phyloP scores from a whole-genome alignment of 768 basidiomycete genomes.

The Russula vinacea region DNA sequence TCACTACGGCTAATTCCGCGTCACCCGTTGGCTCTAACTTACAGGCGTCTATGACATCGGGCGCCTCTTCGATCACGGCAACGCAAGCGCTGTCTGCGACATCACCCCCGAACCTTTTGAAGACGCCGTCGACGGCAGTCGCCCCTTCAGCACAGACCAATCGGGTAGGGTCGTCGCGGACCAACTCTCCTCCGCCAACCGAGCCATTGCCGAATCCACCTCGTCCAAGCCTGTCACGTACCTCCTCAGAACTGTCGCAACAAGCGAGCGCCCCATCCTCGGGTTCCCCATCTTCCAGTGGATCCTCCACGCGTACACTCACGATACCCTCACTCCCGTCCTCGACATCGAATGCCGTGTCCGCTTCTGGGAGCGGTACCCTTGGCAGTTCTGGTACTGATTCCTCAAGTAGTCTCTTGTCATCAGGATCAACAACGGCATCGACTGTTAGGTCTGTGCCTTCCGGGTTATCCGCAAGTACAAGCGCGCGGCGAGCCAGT shows the following conservation, averaged over 20 bases:
- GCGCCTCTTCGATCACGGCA: conserved; percentile 18
- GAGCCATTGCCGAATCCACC: conserved; percentile 18
- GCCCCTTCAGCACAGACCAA: conserved; percentile 7
- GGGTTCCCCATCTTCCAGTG: conserved; percentile 25
- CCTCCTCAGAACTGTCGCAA: conserved; percentile 16
- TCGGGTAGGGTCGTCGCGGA: conserved; percentile 4
- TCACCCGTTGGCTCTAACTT: conserved; percentile 14
- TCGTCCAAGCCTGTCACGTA: conserved; percentile 15
- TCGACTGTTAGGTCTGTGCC: conserved; percentile 7
- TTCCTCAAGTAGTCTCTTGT: conserved; percentile 1
- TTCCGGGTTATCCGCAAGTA: neutral
- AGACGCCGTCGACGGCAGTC: conserved; percentile 22
- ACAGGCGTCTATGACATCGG: conserved; percentile 4
- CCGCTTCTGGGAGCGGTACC: conserved; percentile 10
- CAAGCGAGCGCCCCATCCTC: conserved; percentile 4
- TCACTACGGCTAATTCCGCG: neutral
- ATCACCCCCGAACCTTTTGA: conserved; percentile 25
- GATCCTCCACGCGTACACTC: conserved; percentile 24
- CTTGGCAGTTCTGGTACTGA: neutral
- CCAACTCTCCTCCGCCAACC: conserved; percentile 11
- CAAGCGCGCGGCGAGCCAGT: conserved; percentile 11
- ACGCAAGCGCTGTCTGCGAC: conserved; percentile 9
- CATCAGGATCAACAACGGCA: conserved; percentile 8
- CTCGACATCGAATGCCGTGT: conserved; percentile 8
- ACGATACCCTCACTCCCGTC: conserved; percentile 5